Evolutionary conservation across 1,139 yeast species (phyloP), one percentile per base, ranked within the genome.

Genomic region (Magnusiomyces clavatus): DNA sequence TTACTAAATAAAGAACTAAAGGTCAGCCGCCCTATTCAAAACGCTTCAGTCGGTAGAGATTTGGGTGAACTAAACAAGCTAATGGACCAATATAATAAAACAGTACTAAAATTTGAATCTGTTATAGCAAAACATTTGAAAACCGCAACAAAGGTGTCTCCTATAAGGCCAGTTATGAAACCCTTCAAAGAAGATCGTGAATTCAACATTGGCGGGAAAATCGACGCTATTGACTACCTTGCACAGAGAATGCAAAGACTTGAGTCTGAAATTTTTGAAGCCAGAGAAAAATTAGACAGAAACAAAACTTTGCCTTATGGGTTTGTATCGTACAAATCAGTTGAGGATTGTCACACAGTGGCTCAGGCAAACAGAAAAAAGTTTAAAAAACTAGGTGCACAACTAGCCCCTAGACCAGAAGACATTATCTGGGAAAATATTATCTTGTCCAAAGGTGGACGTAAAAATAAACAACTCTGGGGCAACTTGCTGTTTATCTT

Each of bases 351-450:
- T 35, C 68, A 66, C 46, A 40, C 44, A 0, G 62, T 63, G 6
- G 69, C 67, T n/a, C 54, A 55, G 39, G 47, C 53, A 12, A 46
- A 49, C 13, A 55, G 57, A 4, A 58, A 55, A 29, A 42, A 36
- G 6, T 42, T 41, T 14, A 37, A 48, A 6, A 46, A 43, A 36
- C 46, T 51, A 10, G 45, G 38, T 16, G 49, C 50, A 5, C 24
- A 38, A 12, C 55, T 67, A 24, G 73, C 74, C 0, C 73, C 74
- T 0, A 58, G 65, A 11, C 71, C 73, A 0, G 62, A 63, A 14
- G 72, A 69, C 51, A 63, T 71, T 40, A 60, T 71, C 19, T 71
- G 75, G 75, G 56, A 58, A 4, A 71, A 70, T 54, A 59, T 71
- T 46, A 61, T 60, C 2, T 57, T 69, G 17, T 58, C 63, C 6